Percentiles rank a stretch among this genome's conserved stretches.
phyloP scores from a whole-genome alignment of 129 eudicot genomes.

The Chrysanthemum makinoi region DNA sequence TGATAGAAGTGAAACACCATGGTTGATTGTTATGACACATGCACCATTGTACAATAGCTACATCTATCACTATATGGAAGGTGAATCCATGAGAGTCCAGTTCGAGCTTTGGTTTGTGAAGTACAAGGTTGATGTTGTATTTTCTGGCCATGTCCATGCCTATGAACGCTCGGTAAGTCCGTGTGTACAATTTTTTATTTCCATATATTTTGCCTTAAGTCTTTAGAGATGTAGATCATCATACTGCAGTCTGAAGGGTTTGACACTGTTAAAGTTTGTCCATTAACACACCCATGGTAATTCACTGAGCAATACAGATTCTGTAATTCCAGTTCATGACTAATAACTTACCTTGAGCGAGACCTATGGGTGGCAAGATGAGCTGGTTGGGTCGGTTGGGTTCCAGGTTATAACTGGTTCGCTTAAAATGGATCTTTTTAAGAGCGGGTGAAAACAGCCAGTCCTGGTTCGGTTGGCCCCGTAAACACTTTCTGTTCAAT shows the following conservation, averaged over 20 bases:
- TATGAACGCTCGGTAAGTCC: slow-evolving; percentile 61
- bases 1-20: slow-evolving; percentile 59
- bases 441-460: background rate
- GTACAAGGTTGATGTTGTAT: slow-evolving; percentile 60
- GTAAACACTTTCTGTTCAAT: too few species aligned
- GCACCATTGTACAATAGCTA: slow-evolving; percentile 67
- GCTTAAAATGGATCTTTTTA: background rate
- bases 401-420: background rate
- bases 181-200: background rate
- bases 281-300: background rate
- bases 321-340: background rate
- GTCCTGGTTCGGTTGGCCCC: background rate
- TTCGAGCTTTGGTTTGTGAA: slow-evolving; percentile 59
- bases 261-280: background rate
- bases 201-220: background rate
- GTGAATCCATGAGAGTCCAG: slow-evolving; percentile 61
- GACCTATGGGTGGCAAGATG: background rate
- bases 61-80: slow-evolving; percentile 67
- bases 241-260: background rate
- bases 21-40: slow-evolving; percentile 66
- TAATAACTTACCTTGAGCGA: background rate
- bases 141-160: slow-evolving; percentile 76
- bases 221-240: background rate
- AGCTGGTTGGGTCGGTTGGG: background rate
- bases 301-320: background rate